phyloP scores from a whole-genome alignment of 2,329 filamentous ascomycete species.

The Fusarium proliferatum region DNA sequence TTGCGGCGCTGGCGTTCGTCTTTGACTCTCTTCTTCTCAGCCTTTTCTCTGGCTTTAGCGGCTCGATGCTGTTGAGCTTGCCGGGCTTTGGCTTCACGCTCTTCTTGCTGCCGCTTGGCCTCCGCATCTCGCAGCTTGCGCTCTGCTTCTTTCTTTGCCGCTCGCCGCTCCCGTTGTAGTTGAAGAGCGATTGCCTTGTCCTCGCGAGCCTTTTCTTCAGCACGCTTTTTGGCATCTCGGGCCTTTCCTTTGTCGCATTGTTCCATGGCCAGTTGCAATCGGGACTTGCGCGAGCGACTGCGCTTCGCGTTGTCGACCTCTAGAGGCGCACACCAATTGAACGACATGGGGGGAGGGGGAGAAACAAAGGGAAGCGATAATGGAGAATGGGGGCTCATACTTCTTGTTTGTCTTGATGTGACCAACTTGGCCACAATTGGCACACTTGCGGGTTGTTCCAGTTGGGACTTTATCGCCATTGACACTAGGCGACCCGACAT shows the following conservation, averaged over 20 bases:
- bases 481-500: constrained; percentile 63
- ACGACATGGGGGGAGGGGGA: constrained; percentile 45
- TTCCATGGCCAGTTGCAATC: constrained; percentile 37
- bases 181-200: constrained; percentile 30
- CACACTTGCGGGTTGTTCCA: constrained; percentile 90
- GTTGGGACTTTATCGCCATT: constrained; percentile 63
- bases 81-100: constrained; percentile 28
- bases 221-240: constrained; percentile 13
- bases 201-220: constrained; percentile 19
- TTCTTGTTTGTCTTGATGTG: constrained; percentile 99
- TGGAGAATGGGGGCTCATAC: constrained; percentile 61
- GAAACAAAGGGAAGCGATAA: constrained; percentile 27
- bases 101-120: constrained; percentile 23
- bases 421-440: constrained; percentile 95
- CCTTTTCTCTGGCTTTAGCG: constrained; percentile 31
- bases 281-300: constrained; percentile 31
- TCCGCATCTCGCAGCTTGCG: constrained; percentile 30
- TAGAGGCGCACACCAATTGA: constrained; percentile 50
- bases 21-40: constrained; percentile 27
- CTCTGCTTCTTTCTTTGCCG: constrained; percentile 29
- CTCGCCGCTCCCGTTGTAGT: constrained; percentile 15
- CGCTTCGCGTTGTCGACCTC: constrained; percentile 24
- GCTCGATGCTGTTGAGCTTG: constrained; percentile 20
- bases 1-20: constrained; percentile 31
- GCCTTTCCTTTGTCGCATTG: constrained; percentile 33